Percentiles rank a stretch among this genome's conserved stretches.
These are phyloP conservation scores for Xerophyta viscosa DNA, from an alignment of 106 monocot genomes.

Conservation along the genomic window DNA sequence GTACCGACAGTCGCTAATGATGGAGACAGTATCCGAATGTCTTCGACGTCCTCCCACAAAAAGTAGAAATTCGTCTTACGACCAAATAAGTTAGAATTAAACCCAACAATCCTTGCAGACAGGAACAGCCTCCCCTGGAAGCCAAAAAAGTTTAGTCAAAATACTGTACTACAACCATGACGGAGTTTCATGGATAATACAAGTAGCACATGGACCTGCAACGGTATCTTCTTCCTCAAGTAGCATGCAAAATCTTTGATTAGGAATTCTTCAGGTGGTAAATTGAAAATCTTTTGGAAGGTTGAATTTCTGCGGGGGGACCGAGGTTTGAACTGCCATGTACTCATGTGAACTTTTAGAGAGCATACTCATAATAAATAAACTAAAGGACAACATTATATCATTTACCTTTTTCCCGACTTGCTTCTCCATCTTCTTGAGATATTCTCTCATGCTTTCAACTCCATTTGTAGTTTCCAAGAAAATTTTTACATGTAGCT, in stretches of 20 bases:
- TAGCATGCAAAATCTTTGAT: slow-evolving; percentile 51
- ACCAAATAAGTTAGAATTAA: slow-evolving; percentile 58
- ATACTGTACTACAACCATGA: neutral
- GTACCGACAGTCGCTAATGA: slow-evolving; percentile 49
- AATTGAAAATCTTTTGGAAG: slow-evolving; percentile 55
- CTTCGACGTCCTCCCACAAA: slow-evolving; percentile 73
- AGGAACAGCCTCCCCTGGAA: slow-evolving; percentile 62
- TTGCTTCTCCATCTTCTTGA: slow-evolving; percentile 69
- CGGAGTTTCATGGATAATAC: too few relatives aligned
- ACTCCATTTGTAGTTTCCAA: slow-evolving; percentile 50
- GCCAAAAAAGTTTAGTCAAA: neutral
- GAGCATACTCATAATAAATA: too few relatives aligned
- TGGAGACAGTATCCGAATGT: slow-evolving; percentile 38
- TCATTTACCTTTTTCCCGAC: slow-evolving; percentile 61
- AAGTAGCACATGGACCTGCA: slow-evolving; percentile 29
- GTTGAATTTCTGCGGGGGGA: slow-evolving; percentile 52
- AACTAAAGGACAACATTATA: neutral
- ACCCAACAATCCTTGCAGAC: slow-evolving; percentile 57
- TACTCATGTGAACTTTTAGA: too few relatives aligned
- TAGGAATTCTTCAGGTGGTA: slow-evolving; percentile 68
- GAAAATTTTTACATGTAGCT: slow-evolving; percentile 57
- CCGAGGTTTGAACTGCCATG: slow-evolving; percentile 37
- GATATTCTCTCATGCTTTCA: slow-evolving; percentile 36
- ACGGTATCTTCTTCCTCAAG: slow-evolving; percentile 51
- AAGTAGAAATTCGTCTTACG: slow-evolving; percentile 72